phyloP scores from a whole-genome alignment of 805 yeast genomes.

The Saccharomycopsis sp. region DNA sequence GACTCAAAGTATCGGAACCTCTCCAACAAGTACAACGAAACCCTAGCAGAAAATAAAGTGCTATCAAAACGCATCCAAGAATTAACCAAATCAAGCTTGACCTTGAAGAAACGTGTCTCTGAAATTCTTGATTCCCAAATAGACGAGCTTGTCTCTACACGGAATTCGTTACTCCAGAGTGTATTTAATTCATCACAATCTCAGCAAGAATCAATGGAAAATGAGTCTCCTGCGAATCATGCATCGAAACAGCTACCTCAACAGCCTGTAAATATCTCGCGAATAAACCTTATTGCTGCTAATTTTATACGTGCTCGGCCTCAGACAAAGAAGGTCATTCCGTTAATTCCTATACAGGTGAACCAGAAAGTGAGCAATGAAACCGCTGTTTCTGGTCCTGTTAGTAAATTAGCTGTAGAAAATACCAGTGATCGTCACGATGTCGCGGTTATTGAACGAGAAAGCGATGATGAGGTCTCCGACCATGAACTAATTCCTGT shows the following conservation, averaged over 20 bases:
- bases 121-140: neutral
- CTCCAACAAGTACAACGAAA: neutral
- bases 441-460: too few relatives aligned
- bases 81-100: neutral
- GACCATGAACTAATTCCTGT: too few relatives aligned
- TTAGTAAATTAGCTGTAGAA: too few relatives aligned
- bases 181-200: neutral
- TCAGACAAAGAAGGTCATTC: neutral
- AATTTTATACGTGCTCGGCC: neutral
- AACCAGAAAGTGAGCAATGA: neutral
- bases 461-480: too few relatives aligned
- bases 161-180: neutral
- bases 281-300: neutral
- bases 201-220: neutral
- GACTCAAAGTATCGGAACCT: neutral
- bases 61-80: neutral
- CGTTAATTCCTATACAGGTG: neutral
- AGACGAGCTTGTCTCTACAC: neutral
- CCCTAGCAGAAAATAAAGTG: neutral
- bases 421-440: too few relatives aligned
- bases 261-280: neutral
- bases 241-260: neutral
- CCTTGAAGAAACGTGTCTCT: neutral
- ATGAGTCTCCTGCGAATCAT: too few relatives aligned
- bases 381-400: too few relatives aligned